These are phyloP conservation scores for Fusarium verticillioides DNA, from an alignment of 2,329 filamentous ascomycete genomes.

Conservation along the genomic window DNA sequence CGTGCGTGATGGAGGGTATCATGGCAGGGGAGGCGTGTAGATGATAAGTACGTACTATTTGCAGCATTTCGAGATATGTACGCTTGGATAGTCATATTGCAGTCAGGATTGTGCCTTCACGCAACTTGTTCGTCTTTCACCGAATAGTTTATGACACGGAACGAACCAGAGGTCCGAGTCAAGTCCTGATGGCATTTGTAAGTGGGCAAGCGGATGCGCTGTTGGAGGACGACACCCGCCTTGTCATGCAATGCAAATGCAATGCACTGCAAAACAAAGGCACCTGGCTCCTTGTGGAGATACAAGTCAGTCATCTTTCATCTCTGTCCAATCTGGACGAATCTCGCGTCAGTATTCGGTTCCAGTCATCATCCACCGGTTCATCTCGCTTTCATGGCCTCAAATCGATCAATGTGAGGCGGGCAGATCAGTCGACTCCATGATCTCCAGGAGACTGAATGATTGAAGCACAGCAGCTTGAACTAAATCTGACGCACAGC, in stretches of 20 bases:
- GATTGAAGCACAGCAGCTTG: constrained; percentile 32
- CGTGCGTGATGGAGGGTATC: constrained; percentile 47
- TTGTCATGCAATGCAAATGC: constrained; percentile 38
- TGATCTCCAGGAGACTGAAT: constrained; percentile 20
- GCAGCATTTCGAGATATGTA: constrained; percentile 21
- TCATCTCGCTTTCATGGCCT: constrained; percentile 29
- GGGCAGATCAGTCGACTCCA: constrained; percentile 18
- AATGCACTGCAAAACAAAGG: constrained; percentile 30
- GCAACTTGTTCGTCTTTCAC: constrained; percentile 10
- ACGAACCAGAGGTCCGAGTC: background rate
- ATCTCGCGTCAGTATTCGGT: constrained; percentile 30
- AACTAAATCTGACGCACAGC: constrained; percentile 37
- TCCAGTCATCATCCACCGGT: constrained; percentile 22
- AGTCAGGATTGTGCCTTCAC: constrained; percentile 6
- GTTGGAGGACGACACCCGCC: constrained; percentile 29
- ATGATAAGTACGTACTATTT: constrained; percentile 10
- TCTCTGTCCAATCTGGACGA: constrained; percentile 31
- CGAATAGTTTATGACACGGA: constrained; percentile 10
- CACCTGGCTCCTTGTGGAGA: constrained; percentile 25
- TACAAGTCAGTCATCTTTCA: constrained; percentile 20
- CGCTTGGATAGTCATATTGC: constrained; percentile 33
- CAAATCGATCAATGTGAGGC: constrained; percentile 36
- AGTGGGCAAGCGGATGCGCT: constrained; percentile 26
- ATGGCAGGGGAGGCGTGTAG: constrained; percentile 32
- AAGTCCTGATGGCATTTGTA: constrained; percentile 18